Conservation (phyloP, 2,329 filamentous ascomycete genomes). For the Simplicillium aogashimaense region DNA sequence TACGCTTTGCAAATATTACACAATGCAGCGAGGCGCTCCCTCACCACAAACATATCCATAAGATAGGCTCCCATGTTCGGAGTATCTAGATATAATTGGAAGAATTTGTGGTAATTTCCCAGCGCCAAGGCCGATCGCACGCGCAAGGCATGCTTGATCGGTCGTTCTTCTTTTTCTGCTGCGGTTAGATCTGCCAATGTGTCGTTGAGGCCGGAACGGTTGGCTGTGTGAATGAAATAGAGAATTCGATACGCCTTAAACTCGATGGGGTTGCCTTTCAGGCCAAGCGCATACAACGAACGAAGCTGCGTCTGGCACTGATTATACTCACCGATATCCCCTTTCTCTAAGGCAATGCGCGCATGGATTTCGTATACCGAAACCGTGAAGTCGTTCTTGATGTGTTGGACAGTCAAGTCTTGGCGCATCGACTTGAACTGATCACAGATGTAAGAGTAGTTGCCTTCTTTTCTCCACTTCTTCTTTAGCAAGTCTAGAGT, state of each 20-base stretch:
- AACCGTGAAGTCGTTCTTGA: constrained; percentile 94
- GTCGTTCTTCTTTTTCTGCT: constrained; percentile 80
- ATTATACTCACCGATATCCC: constrained; percentile 99
- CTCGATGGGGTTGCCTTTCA: constrained; percentile 85
- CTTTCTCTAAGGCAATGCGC: constrained; percentile 93
- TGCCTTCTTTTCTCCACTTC: constrained; percentile 89
- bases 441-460: constrained; percentile 97
- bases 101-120: constrained; percentile 96
- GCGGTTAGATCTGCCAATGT: constrained; percentile 96
- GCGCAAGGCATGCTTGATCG: constrained; percentile 83
- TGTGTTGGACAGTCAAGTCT: constrained; percentile 94
- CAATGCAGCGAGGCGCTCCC: constrained; percentile 84
- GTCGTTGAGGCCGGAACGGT: constrained; percentile 96
- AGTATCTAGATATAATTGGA: constrained; percentile 87
- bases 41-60: constrained; percentile 97
- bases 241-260: constrained; percentile 99
- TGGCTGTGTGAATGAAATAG: constrained; percentile 98
- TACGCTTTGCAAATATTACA: constrained; percentile 93
- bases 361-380: constrained; percentile 96
- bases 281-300: constrained; percentile 75
- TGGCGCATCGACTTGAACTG: constrained; percentile 98
- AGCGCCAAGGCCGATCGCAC: constrained; percentile 86
- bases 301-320: constrained; percentile 98
- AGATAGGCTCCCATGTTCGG: constrained; percentile 97
- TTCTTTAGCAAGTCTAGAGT: constrained; percentile 82